Conservation (phyloP, 1,284 basidiomycete species). For the Volvariella surrecta region DNA sequence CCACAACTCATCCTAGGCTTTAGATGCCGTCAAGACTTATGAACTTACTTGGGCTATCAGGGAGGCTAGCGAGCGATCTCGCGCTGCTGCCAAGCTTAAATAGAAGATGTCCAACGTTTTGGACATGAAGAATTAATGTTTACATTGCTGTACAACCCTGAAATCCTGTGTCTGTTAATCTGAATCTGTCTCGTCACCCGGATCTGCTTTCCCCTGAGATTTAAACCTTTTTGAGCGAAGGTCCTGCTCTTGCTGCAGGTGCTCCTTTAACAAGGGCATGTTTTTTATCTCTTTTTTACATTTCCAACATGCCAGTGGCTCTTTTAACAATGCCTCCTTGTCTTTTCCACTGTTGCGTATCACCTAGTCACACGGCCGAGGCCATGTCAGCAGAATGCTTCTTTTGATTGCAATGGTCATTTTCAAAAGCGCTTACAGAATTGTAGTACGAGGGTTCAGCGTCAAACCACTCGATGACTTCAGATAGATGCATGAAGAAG, state of each 20-base stretch:
- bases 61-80: slow-evolving; percentile 60
- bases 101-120: too few species aligned
- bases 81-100: slow-evolving; percentile 10
- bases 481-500: slow-evolving; percentile 77
- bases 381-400: too few species aligned
- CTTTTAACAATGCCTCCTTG: slow-evolving; percentile 65
- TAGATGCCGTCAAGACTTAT: slow-evolving; percentile 83
- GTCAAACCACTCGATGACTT: slow-evolving; percentile 73
- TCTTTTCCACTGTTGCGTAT: slow-evolving; percentile 35
- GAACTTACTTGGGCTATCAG: slow-evolving; percentile 87
- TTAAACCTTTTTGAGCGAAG: slow-evolving; percentile 30
- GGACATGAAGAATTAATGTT: too few species aligned
- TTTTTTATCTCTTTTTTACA: slow-evolving; percentile 57
- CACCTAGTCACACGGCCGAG: slow-evolving; percentile 31
- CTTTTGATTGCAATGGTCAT: background rate
- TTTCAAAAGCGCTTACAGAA: slow-evolving; percentile 26
- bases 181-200: too few species aligned
- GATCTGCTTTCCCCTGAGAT: too few species aligned
- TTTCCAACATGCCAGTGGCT: slow-evolving; percentile 59
- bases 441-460: slow-evolving; percentile 43
- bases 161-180: too few species aligned
- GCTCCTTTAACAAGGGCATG: slow-evolving; percentile 71
- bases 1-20: background rate
- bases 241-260: slow-evolving; percentile 61
- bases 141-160: too few species aligned